Evolutionary conservation across 2,329 filamentous ascomycete species (phyloP).

Genomic region (Colletotrichum ledebouriae): DNA sequence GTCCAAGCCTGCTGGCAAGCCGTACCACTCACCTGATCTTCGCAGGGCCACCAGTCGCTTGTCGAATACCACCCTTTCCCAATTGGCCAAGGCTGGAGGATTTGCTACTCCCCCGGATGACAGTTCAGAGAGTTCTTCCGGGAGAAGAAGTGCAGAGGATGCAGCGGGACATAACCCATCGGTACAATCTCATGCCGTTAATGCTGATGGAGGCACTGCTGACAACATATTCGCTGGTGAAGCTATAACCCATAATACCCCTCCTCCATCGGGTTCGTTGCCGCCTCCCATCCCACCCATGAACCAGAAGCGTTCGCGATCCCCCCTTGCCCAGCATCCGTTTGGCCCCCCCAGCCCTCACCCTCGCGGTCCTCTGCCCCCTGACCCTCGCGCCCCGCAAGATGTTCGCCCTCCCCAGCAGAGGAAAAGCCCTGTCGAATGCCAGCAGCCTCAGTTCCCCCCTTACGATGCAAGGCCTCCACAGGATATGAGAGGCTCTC

Average conservation of each 20-base stretch:
- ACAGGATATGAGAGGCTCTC: conserved; percentile 19
- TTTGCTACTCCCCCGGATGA: conserved; percentile 58
- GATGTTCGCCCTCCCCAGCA: conserved; percentile 33
- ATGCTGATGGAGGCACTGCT: conserved; percentile 65
- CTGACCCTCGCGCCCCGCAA: conserved; percentile 44
- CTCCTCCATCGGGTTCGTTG: conserved; percentile 53
- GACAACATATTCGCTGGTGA: conserved; percentile 67
- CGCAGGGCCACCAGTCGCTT: conserved; percentile 86
- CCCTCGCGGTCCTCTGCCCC: conserved; percentile 49
- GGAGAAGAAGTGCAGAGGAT: conserved; percentile 52
- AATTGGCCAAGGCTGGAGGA: conserved; percentile 79
- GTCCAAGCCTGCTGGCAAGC: conserved; percentile 76
- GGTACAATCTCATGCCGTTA: conserved; percentile 66
- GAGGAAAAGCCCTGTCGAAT: conserved; percentile 23
- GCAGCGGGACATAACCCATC: conserved; percentile 48
- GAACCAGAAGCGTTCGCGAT: conserved; percentile 58
- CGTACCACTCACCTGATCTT: conserved; percentile 81
- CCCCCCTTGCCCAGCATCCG: conserved; percentile 57
- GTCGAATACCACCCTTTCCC: conserved; percentile 83
- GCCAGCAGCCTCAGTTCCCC: conserved; percentile 2
- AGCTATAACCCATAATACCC: conserved; percentile 60
- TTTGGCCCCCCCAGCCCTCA: conserved; percentile 51
- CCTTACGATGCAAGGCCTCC: conserved; percentile 13
- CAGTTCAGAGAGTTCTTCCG: conserved; percentile 48
- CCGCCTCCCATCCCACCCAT: conserved; percentile 58